These are phyloP conservation scores for Herpotrichia juniperi DNA, from an alignment of 2,329 filamentous ascomycete genomes.

Conservation along the genomic window DNA sequence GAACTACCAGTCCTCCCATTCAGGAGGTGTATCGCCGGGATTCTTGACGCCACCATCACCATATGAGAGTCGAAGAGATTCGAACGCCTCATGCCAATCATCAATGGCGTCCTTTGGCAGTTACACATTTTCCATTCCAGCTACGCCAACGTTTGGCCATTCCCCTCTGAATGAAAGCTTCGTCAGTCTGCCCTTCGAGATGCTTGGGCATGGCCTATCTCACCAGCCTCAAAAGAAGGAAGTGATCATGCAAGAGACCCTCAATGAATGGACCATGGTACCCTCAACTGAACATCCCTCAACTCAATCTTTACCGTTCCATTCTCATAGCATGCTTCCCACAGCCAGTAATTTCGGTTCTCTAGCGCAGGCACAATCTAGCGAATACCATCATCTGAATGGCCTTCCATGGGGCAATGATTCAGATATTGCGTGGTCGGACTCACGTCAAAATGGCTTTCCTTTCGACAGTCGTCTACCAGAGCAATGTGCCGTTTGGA, in stretches of 20 bases:
- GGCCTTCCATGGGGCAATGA: slow-evolving; percentile 9
- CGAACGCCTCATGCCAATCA: slow-evolving; percentile 35
- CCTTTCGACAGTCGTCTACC: neutral
- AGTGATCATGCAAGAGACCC: slow-evolving; percentile 6
- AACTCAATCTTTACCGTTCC: slow-evolving; percentile 6
- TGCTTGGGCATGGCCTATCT: slow-evolving; percentile 23
- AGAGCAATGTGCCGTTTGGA: slow-evolving; percentile 8
- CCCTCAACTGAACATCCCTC: slow-evolving; percentile 2
- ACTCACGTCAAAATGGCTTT: neutral
- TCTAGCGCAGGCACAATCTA: slow-evolving; percentile 10
- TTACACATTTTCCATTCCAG: slow-evolving; percentile 25
- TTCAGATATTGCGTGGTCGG: slow-evolving; percentile 7
- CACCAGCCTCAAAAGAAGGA: slow-evolving; percentile 14
- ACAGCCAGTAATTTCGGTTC: slow-evolving; percentile 5
- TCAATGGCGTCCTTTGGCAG: slow-evolving; percentile 9
- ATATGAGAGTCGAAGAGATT: slow-evolving; percentile 39
- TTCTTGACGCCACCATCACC: slow-evolving; percentile 32
- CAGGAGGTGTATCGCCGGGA: slow-evolving; percentile 22
- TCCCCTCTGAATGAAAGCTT: slow-evolving; percentile 28
- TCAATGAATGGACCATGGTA: slow-evolving; percentile 14
- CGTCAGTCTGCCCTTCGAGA: slow-evolving; percentile 18
- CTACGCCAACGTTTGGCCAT: slow-evolving; percentile 31
- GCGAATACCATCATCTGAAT: neutral
- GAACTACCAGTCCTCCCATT: slow-evolving; percentile 25
- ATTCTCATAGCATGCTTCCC: slow-evolving; percentile 7